Conservation (phyloP, 2,329 filamentous ascomycete species). For the Aspergillus ochraceoroseus region DNA sequence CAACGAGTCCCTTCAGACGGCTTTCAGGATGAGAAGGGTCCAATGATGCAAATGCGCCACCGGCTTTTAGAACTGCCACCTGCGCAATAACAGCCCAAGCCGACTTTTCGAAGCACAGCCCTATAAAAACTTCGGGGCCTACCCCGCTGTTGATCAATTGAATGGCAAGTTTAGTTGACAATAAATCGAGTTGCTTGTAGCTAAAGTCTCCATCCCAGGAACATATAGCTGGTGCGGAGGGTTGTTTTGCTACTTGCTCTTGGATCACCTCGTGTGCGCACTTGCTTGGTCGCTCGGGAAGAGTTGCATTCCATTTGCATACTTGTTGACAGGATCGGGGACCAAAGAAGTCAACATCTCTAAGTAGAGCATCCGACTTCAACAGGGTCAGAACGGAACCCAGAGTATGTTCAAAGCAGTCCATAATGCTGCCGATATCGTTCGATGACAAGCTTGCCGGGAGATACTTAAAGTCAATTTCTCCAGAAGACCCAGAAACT, state of each 20-base stretch:
- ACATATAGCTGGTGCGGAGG: constrained; percentile 30
- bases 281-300: constrained; percentile 29
- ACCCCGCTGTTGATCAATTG: constrained; percentile 39
- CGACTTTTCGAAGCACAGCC: constrained; percentile 44
- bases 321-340: constrained; percentile 31
- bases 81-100: constrained; percentile 42
- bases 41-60: constrained; percentile 41
- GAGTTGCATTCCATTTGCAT: constrained; percentile 32
- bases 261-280: constrained; percentile 39
- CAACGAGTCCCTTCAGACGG: constrained; percentile 34
- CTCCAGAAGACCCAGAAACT: constrained; percentile 34
- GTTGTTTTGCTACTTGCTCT: constrained; percentile 25
- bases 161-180: constrained; percentile 36
- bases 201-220: constrained; percentile 38
- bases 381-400: constrained; percentile 24
- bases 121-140: constrained; percentile 38
- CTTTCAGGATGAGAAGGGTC: constrained; percentile 40
- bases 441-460: constrained; percentile 46
- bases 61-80: constrained; percentile 41
- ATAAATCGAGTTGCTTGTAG: constrained; percentile 35
- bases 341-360: constrained; percentile 31
- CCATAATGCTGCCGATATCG: constrained; percentile 31
- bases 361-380: constrained; percentile 17
- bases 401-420: constrained; percentile 34
- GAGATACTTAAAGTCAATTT: constrained; percentile 51